These are phyloP conservation scores for Apium graveolens DNA, from an alignment of 129 eudicot species.

Conservation along the genomic window DNA sequence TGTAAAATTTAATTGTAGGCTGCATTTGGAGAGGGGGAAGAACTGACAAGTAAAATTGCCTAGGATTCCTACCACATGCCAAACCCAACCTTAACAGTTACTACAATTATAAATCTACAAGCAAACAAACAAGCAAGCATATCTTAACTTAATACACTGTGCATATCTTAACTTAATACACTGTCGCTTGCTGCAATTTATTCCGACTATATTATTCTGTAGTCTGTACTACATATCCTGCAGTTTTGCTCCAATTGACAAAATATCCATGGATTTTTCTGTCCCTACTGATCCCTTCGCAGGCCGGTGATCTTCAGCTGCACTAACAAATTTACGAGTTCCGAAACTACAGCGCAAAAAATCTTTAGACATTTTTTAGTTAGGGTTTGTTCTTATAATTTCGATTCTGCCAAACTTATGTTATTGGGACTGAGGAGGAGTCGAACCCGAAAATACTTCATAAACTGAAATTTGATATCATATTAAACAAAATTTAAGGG, in stretches of 20 bases:
- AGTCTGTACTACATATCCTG: neutral
- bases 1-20: too few relatives aligned
- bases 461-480: too few relatives aligned
- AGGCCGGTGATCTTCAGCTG: neutral
- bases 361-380: too few relatives aligned
- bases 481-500: too few relatives aligned
- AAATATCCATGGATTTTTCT: neutral
- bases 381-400: too few relatives aligned
- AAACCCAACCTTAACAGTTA: neutral
- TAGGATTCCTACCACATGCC: conserved; percentile 8
- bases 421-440: too few relatives aligned
- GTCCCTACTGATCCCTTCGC: neutral
- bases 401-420: too few relatives aligned
- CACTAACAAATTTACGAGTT: neutral
- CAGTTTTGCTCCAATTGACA: neutral
- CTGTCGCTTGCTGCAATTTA: neutral
- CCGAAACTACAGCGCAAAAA: neutral
- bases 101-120: neutral
- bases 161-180: too few relatives aligned
- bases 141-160: too few relatives aligned
- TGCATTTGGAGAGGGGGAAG: too few relatives aligned
- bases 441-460: too few relatives aligned
- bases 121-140: neutral
- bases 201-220: neutral
- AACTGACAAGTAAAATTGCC: conserved; percentile 1